Evolutionary conservation across 2,329 filamentous ascomycete genomes (phyloP).

Genomic region (Fusarium sp.): DNA sequence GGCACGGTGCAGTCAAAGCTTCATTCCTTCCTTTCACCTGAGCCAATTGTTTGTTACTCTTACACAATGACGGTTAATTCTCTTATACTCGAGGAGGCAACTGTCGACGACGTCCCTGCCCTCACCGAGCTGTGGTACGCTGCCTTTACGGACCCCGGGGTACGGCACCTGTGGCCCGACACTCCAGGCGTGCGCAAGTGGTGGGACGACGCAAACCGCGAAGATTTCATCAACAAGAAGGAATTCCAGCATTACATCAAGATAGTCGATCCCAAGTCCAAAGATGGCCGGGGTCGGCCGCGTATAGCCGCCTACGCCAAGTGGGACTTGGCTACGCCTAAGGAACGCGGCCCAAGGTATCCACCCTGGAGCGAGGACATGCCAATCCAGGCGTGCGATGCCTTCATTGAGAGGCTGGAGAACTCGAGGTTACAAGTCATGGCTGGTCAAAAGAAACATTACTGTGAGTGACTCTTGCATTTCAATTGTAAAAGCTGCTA

Average conservation of each 20-base stretch:
- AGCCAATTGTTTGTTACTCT: background rate
- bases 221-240: constrained; percentile 9
- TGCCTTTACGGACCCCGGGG: constrained; percentile 13
- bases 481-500: background rate
- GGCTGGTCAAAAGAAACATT: constrained; percentile 1
- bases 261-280: constrained; percentile 8
- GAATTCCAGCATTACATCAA: constrained; percentile 20
- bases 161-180: constrained; percentile 17
- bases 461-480: background rate
- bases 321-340: constrained; percentile 8
- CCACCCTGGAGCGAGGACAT: constrained; percentile 16
- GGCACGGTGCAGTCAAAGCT: background rate
- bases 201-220: constrained; percentile 25
- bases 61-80: background rate
- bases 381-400: constrained; percentile 11
- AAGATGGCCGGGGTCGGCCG: constrained; percentile 11
- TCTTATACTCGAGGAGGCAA: constrained; percentile 6
- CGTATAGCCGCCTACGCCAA: constrained; percentile 20
- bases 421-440: constrained; percentile 7
- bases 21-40: background rate
- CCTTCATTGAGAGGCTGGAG: constrained; percentile 11
- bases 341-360: constrained; percentile 16
- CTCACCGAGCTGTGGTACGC: constrained; percentile 23
- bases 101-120: constrained; percentile 15
- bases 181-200: constrained; percentile 18